Base-by-base conservation (phyloP, 306 rosid species). In the Castanea sativa region DNA sequence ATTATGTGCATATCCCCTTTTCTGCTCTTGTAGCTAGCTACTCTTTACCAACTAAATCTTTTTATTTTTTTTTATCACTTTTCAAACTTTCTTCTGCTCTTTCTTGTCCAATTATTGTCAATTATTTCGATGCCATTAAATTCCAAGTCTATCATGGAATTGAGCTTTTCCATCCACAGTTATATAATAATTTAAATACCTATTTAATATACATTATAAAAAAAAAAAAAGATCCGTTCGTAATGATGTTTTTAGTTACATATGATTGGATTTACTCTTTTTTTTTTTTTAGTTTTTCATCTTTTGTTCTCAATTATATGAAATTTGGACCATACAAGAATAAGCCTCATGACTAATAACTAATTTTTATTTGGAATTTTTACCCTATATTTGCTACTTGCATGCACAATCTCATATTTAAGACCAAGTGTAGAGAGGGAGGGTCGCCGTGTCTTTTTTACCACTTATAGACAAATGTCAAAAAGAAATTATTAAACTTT, bases 1-100 rank as follows among this genome's bases (percentile, higher is more conserved):
- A 82, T 79, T 79, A 76, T 69, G 69, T 55, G 80, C 89, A 78
- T 49, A 90, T 87, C 87, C 89, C 86, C 55, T 75, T 76, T 83
- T 86, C 81, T 51, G 56, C 88, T 88, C 82, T 73, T 82, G 53
- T 81, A 69, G 68, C 76, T 80, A 69, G 69, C 76, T 57, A 73
- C 53, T 85, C 82, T 73, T 79, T 74, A 78, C 81, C 88, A 73
- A 83, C 83, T 76, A 74, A 81, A 78, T 84, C 78, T 51, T 79
- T 78, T 60, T 78, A 0, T 4, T 0, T 4, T 25, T 25, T 1
- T 35, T 7, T 41, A 45, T 32, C 57, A 7, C 41, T 63, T 76
- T 87, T 78, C 76, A 25, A 83, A 84, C 72, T 67, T 86, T 81
- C 19, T 75, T 72, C 77, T 79, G 83, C 76, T 78, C 60, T 78